Conservation (phyloP, 2,329 filamentous ascomycete genomes). For the Hypoxylon sp. region DNA sequence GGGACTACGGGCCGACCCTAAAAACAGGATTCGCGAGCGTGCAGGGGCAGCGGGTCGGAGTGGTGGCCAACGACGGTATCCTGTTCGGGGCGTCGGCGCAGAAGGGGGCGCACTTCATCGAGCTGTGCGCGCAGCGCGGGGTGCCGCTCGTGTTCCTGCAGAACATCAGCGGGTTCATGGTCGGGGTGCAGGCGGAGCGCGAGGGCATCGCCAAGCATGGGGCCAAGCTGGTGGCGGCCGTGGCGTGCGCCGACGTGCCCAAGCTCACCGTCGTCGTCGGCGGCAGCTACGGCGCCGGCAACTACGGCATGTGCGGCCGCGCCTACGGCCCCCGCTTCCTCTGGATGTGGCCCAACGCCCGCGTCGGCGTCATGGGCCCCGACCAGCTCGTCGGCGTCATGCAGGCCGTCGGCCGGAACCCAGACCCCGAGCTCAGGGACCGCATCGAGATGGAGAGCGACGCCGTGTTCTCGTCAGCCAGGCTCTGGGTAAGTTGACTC, state of each 20-base stretch:
- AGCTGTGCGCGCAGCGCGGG: conserved; percentile 88
- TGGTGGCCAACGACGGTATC: conserved; percentile 96
- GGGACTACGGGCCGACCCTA: conserved; percentile 84
- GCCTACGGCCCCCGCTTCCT: conserved; percentile 91
- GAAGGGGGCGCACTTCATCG: conserved; percentile 96
- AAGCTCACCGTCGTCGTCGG: conserved; percentile 98
- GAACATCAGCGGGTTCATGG: conserved; percentile 99
- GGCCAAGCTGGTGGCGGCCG: conserved; percentile 94
- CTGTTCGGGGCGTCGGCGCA: conserved; percentile 87
- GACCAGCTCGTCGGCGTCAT: conserved; percentile 93
- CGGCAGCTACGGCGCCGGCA: conserved; percentile 89
- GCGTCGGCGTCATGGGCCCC: conserved; percentile 93
- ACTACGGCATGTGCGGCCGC: conserved; percentile 98
- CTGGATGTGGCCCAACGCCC: conserved; percentile 98
- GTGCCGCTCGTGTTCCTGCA: conserved; percentile 93
- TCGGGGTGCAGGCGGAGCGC: conserved; percentile 88
- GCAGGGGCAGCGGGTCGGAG: conserved; percentile 88
- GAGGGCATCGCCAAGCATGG: conserved; percentile 98
- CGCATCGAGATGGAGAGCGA: conserved; percentile 92
- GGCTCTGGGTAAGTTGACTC: conserved; percentile 75
- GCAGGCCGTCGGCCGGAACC: conserved; percentile 87
- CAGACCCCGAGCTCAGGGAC: conserved; percentile 80
- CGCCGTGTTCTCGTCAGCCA: conserved; percentile 84
- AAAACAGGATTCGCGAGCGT: conserved; percentile 92
- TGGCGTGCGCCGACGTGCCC: conserved; percentile 91